Conservation (phyloP, 768 basidiomycete genomes). For the Myochromella boudieri region DNA sequence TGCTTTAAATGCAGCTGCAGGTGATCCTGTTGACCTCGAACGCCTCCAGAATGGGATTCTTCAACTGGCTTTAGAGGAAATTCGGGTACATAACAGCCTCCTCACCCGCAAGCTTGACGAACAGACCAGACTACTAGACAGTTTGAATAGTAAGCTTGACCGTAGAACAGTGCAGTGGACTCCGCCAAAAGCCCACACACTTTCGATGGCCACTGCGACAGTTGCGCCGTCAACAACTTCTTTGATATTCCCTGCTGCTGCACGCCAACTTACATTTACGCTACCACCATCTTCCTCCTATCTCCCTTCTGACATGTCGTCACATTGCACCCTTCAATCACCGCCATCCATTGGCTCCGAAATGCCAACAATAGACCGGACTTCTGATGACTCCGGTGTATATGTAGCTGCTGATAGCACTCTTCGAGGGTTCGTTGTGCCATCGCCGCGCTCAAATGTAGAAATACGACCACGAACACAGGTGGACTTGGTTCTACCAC, state of each 20-base stretch:
- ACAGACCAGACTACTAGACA: neutral
- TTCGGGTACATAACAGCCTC: neutral
- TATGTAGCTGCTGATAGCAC: neutral
- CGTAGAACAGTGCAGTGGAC: neutral
- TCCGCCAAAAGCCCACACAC: neutral
- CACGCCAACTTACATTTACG: neutral
- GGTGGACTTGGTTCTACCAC: constrained; percentile 3
- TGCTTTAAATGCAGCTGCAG: neutral
- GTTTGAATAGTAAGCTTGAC: neutral
- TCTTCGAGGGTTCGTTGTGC: neutral
- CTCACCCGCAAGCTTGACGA: neutral
- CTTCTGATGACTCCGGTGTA: neutral
- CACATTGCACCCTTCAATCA: neutral
- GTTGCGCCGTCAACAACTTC: neutral
- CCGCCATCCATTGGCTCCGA: neutral
- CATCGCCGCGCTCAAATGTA: neutral
- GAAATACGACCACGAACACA: neutral
- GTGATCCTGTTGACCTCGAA: neutral
- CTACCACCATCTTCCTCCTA: neutral
- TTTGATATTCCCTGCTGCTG: neutral
- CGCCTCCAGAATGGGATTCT: neutral
- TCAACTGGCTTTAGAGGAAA: neutral
- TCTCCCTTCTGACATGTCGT: neutral
- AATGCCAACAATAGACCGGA: too few species aligned
- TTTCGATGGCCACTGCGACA: too few species aligned